Base-by-base conservation (phyloP, 164 flowering plant species). In the Protea cynaroides region DNA sequence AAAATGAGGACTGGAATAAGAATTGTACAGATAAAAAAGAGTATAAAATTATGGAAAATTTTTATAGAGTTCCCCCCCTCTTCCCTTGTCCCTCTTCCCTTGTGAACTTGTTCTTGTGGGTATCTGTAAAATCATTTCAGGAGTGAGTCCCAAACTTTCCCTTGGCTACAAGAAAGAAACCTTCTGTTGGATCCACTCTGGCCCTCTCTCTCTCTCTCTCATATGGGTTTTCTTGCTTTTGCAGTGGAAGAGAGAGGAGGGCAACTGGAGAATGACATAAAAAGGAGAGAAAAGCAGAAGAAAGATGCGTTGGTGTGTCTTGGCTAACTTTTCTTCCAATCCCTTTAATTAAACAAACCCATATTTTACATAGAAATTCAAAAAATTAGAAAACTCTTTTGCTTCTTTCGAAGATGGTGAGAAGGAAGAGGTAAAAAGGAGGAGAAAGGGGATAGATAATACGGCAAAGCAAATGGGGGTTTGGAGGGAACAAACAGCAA, bases 251-350 rank as follows among this genome's bases (percentile, higher is more conserved):
- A 3, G 62, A 17, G 13, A 21, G 59, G 36, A 18, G 59, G 50
- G 55, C 25, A 53, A 15, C 10, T 15, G n/a, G 58, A 22, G 53
- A 25, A 60, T n/a, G 59, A 29, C 68, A 65, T 70, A 68, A 70
- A 70, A 70, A 70, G 73, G 52, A 59, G 68, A 64, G 73, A 64
- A 64, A 64, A 60, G 64, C 68, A 58, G n/a, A 24, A 18, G 38
- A 22, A 52, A 50, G 49, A 58, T 50, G 34, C 24, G 25, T 11
- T 43, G 25, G 40, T 56, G 59, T 37, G 34, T 66, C 15, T 65
- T 54, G 57, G 47, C 0, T 17, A 47, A 44, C 54, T 65, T 44
- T 53, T 46, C 29, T 56, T 43, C n/a, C 34, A 29, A 14, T 67
- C 37, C 52, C 34, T 22, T 24, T 51, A 38, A 13, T 49, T 40